A percentile compares a stretch with the other conserved stretches of the same genome.
phyloP scores from a whole-genome alignment of 306 rosid genomes.

The Oemleria cerasiformis region DNA sequence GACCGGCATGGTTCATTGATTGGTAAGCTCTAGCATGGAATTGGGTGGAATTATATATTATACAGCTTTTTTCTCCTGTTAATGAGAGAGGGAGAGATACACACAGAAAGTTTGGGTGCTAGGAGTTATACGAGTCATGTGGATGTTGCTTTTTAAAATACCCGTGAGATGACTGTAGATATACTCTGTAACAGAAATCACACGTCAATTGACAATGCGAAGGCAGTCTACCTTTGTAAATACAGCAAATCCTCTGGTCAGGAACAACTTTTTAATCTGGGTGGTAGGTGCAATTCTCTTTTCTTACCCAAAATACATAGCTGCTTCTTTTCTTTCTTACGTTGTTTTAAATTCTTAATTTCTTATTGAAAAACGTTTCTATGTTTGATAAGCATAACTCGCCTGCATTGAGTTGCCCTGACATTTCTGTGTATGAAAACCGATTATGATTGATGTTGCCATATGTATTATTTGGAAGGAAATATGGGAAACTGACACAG shows the following conservation, averaged over 20 bases:
- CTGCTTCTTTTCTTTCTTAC: background rate
- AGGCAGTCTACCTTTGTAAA: constrained; percentile 90
- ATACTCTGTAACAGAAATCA: constrained; percentile 45
- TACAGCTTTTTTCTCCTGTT: background rate
- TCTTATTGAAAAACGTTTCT: background rate
- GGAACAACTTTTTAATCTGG: constrained; percentile 59
- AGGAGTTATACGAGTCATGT: constrained; percentile 2
- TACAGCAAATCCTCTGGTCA: constrained; percentile 58
- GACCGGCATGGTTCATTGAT: constrained; percentile 53
- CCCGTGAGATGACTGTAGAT: background rate
- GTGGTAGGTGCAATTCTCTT: constrained; percentile 55
- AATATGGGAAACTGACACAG: too few species aligned
- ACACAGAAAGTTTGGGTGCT: background rate
- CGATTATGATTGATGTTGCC: background rate
- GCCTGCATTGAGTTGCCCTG: background rate
- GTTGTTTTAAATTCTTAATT: background rate
- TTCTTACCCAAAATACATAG: background rate
- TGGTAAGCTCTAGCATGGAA: constrained; percentile 45
- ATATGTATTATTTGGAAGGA: too few species aligned
- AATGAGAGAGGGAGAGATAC: background rate
- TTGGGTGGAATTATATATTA: background rate
- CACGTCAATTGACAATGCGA: constrained; percentile 63
- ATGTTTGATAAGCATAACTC: background rate
- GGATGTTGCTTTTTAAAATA: background rate
- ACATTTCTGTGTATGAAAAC: background rate